Base-by-base conservation (phyloP, 805 yeast genomes). In the Cyberlindnera euphorbiiphila region DNA sequence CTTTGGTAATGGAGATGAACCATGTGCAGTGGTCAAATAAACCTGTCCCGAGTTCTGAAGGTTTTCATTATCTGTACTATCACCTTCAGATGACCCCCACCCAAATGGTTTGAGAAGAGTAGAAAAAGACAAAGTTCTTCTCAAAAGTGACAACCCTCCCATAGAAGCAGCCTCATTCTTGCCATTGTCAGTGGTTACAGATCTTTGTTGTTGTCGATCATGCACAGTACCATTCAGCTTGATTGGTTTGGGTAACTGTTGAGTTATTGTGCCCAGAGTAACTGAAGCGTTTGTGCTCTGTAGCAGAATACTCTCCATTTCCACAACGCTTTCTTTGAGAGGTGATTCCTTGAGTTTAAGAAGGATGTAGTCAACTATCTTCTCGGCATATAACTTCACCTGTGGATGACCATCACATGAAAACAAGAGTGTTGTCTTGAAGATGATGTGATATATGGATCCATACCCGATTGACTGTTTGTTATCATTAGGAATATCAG, bases 401-500 rank as follows among this genome's bases (percentile, higher is more conserved):
- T 87, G 95, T 24, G 73, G 63, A 58, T 83, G 93, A 0, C 98
- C 96, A 59, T 93, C 98, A 46, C 83, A 88, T 1, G 95, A 75
- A 20, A 87, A 61, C 19, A 86, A 78, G 32, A 93, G 65, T 23
- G 91, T 58, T 0, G 91, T 79, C 47, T 87, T 85, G 96, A 98
- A 93, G 8, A 83, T 76, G 1, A 95, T 83, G 37, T 86, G 75
- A 57, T 83, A 86, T 8, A 87, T 72, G 0, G 96, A 81, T 1
- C 96, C 95, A 56, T 86, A 85, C 0, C 96, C 93, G 2, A 94
- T 85, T 0, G 85, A 71, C 28, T 69, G 69, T 49, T 83, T 71
- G 14, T 21, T 37, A 3, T 45, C 49, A 18, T 36, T 41, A 5
- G 31, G 34, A 1, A 45, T 17, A 45, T 80, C 75, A 31, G 72